phyloP scores from a whole-genome alignment of 2,329 filamentous ascomycete genomes.

The Arthrobotrys conoides region DNA sequence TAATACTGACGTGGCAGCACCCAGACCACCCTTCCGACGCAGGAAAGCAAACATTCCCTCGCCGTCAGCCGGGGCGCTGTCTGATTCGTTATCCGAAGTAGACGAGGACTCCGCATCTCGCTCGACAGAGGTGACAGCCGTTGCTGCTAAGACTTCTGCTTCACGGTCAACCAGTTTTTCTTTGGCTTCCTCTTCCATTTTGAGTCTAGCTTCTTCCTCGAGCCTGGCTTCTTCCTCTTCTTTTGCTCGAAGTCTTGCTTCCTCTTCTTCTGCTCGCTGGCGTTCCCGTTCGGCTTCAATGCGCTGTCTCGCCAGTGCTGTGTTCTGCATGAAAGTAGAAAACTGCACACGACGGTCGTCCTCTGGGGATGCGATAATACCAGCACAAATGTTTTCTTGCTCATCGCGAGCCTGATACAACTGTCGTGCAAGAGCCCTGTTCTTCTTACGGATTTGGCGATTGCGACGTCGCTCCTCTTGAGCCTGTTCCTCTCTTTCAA shows the following conservation, averaged over 20 bases:
- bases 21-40: slow-evolving; percentile 36
- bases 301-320: slow-evolving; percentile 51
- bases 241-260: slow-evolving; percentile 27
- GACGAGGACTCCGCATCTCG: slow-evolving; percentile 35
- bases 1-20: slow-evolving; percentile 60
- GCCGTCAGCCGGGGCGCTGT: slow-evolving; percentile 40
- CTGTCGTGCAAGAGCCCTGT: slow-evolving; percentile 43
- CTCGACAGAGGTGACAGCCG: slow-evolving; percentile 50
- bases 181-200: slow-evolving; percentile 41
- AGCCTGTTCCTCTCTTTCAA: slow-evolving; percentile 29
- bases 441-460: slow-evolving; percentile 47
- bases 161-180: slow-evolving; percentile 30
- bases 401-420: slow-evolving; percentile 48
- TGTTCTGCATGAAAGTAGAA: slow-evolving; percentile 51
- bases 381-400: slow-evolving; percentile 38
- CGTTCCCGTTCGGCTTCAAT: slow-evolving; percentile 49
- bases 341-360: slow-evolving; percentile 55
- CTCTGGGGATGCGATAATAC: slow-evolving; percentile 44
- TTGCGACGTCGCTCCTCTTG: slow-evolving; percentile 44
- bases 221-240: slow-evolving; percentile 17
- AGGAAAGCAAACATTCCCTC: slow-evolving; percentile 57
- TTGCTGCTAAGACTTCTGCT: slow-evolving; percentile 19
- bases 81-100: slow-evolving; percentile 56
- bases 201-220: slow-evolving; percentile 41
- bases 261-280: slow-evolving; percentile 20